Evolutionary conservation across 2,329 filamentous ascomycete genomes (phyloP).

Genomic region (Ophiostoma australiae): DNA sequence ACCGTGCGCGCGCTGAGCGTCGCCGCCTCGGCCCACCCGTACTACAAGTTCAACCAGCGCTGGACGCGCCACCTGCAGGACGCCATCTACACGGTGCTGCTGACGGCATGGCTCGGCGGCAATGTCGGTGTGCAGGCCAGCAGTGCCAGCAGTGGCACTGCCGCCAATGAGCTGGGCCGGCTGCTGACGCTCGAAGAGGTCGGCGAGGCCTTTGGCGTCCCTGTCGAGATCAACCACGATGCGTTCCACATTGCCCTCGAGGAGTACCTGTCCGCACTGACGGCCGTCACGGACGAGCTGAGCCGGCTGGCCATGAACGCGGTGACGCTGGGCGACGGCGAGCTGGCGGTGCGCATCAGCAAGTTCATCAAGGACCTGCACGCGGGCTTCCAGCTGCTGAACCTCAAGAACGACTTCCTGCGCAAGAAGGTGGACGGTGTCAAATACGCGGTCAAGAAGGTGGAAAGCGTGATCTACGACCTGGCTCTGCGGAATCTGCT

Average conservation of each 20-base stretch:
- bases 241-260: constrained; percentile 95
- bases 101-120: constrained; percentile 74
- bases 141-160: no score
- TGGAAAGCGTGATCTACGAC: constrained; percentile 97
- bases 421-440: constrained; percentile 84
- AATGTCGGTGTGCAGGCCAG: constrained; percentile 46
- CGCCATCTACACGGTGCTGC: constrained; percentile 56
- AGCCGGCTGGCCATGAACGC: constrained; percentile 88
- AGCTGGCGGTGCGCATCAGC: constrained; percentile 79
- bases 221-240: constrained; percentile 84
- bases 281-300: constrained; percentile 84
- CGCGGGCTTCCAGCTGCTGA: constrained; percentile 92
- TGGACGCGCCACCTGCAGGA: constrained; percentile 85
- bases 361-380: constrained; percentile 93
- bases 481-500: constrained; percentile 80
- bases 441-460: constrained; percentile 97
- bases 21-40: constrained; percentile 79
- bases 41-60: constrained; percentile 92
- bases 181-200: constrained; percentile 87
- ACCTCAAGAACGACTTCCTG: constrained; percentile 91
- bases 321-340: constrained; percentile 85
- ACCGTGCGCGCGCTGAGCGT: constrained; percentile 65
- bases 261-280: constrained; percentile 88
- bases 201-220: constrained; percentile 72
- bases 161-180: constrained; percentile 43